Percentiles rank a stretch among this genome's conserved stretches.
These are phyloP conservation scores for Saussurea involucrata DNA, from an alignment of 129 eudicot species.

Conservation along the genomic window DNA sequence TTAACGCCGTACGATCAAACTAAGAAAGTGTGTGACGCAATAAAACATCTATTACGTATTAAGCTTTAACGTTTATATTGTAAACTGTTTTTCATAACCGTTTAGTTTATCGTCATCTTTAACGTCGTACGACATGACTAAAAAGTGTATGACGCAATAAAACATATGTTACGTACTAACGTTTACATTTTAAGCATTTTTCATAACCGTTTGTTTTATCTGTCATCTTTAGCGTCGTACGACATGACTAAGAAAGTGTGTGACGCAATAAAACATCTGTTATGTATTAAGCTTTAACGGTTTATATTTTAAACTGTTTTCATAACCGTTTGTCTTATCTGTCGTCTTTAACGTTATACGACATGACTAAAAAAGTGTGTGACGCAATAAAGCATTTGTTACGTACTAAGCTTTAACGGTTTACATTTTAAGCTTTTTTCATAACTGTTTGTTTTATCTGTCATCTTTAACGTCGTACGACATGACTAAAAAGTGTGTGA, in stretches of 20 bases:
- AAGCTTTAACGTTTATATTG: too few species aligned
- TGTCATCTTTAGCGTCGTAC: too few species aligned
- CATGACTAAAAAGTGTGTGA: background rate
- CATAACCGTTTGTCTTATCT: background rate
- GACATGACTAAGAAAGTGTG: background rate
- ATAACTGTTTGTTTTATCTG: background rate
- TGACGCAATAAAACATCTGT: background rate
- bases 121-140: too few species aligned
- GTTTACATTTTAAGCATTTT: too few species aligned
- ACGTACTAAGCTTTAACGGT: background rate
- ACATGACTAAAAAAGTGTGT: background rate
- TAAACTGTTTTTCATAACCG: too few species aligned
- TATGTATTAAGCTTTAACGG: background rate
- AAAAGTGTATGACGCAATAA: too few species aligned
- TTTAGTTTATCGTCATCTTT: too few species aligned
- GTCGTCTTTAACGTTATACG: background rate
- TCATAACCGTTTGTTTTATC: too few species aligned
- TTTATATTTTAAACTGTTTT: background rate
- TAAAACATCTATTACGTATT: too few species aligned
- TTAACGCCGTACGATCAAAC: too few species aligned
- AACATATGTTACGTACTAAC: too few species aligned
- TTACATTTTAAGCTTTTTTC: background rate
- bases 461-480: background rate
- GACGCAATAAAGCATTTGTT: background rate
- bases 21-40: too few species aligned